Percentiles rank a stretch among this genome's conserved stretches.
Evolutionary conservation across 441 rosid species (phyloP).

Genomic region (Hura crepitans): DNA sequence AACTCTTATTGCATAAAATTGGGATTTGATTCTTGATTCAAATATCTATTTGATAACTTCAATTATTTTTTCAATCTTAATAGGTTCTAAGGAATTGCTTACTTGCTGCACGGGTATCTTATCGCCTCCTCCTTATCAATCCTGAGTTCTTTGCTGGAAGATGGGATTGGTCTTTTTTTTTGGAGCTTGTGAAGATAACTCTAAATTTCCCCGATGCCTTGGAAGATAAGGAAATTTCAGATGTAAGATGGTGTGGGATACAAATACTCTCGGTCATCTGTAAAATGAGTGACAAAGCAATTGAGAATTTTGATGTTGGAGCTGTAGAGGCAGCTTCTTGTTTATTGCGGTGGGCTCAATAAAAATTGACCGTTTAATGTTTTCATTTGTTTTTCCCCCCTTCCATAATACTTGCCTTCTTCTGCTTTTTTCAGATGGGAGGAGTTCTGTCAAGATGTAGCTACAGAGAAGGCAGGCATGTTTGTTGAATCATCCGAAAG

Average conservation of each 20-base stretch:
- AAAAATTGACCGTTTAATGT: neutral
- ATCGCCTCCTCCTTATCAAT: conserved; percentile 56
- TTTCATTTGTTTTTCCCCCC: conserved; percentile 8
- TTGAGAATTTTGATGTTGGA: conserved; percentile 44
- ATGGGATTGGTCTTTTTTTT: conserved; percentile 95
- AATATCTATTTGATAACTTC: neutral
- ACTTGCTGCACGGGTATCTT: conserved; percentile 54
- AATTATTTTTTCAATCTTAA: conserved; percentile 14
- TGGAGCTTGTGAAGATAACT: conserved; percentile 51
- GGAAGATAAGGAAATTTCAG: conserved; percentile 36
- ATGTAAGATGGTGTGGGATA: conserved; percentile 71
- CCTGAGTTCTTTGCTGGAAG: conserved; percentile 62
- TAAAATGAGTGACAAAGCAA: conserved; percentile 50
- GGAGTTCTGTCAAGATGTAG: conserved; percentile 78
- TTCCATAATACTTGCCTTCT: conserved; percentile 17
- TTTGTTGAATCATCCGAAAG: conserved; percentile 43
- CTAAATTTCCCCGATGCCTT: conserved; percentile 23
- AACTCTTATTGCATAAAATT: neutral
- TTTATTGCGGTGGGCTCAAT: conserved; percentile 64
- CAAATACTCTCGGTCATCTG: conserved; percentile 56
- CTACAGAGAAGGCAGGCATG: conserved; percentile 66
- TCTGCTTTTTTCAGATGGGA: conserved; percentile 64
- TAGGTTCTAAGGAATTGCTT: conserved; percentile 50
- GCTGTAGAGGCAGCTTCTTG: conserved; percentile 57
- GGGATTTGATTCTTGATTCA: neutral